phyloP scores from a whole-genome alignment of 441 rosid genomes.

The Pelargonium myrrhifolium region DNA sequence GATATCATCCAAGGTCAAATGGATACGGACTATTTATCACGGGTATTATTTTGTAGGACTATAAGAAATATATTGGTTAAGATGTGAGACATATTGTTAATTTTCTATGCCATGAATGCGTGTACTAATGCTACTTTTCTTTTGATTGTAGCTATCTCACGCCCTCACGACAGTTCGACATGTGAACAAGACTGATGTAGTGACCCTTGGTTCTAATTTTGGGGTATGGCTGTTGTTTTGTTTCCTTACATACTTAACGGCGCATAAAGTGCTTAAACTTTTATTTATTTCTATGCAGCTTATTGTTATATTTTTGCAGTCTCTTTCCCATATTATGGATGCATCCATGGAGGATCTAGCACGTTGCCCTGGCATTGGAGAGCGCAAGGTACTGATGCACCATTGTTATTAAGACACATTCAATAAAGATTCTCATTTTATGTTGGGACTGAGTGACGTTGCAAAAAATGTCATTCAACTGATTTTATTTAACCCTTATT shows the following conservation, averaged over 20 bases:
- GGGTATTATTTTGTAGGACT: slow-evolving; percentile 33
- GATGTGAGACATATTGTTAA: not conserved
- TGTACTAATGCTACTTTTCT: slow-evolving; percentile 19
- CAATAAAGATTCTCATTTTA: not conserved
- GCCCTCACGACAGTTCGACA: slow-evolving; percentile 72
- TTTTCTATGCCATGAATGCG: slow-evolving; percentile 7
- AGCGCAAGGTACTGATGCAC: slow-evolving; percentile 58
- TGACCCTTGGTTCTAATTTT: slow-evolving; percentile 91
- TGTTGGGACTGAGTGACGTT: not conserved
- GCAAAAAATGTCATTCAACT: not conserved
- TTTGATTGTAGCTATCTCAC: slow-evolving; percentile 55
- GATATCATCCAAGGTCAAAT: slow-evolving; percentile 92
- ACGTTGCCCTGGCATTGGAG: slow-evolving; percentile 94
- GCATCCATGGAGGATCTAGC: slow-evolving; percentile 96
- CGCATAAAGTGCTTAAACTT: not conserved
- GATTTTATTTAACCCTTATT: not conserved
- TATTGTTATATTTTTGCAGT: slow-evolving; percentile 36
- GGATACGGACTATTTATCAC: slow-evolving; percentile 83
- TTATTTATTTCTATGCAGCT: slow-evolving; percentile 1
- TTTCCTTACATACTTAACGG: not conserved
- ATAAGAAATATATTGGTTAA: not conserved
- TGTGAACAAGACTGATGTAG: slow-evolving; percentile 92
- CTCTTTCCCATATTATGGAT: slow-evolving; percentile 84
- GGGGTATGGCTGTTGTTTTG: slow-evolving; percentile 48
- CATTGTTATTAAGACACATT: not conserved